Percentiles rank a stretch among this genome's conserved stretches.
Evolutionary conservation across 345 rosid genomes (phyloP).

Genomic region (Erysimum cheiranthoides): DNA sequence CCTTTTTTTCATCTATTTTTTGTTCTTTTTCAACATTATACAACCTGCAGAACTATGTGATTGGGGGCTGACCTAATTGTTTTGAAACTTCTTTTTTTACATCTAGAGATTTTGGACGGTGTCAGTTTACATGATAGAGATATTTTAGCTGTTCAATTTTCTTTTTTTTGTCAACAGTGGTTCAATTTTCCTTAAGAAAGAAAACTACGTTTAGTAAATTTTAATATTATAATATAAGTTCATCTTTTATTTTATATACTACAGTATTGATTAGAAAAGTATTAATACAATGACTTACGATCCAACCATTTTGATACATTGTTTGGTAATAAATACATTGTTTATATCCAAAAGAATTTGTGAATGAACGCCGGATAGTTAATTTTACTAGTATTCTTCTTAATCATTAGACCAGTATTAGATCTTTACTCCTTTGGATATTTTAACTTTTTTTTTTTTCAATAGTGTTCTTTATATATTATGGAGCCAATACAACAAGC

Average conservation of each 20-base stretch:
- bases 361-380: too few species aligned
- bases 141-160: neutral
- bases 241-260: too few species aligned
- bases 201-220: neutral
- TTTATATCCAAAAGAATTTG: too few species aligned
- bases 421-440: neutral
- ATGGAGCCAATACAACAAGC: too few species aligned
- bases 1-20: neutral
- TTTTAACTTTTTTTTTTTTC: too few species aligned
- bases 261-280: too few species aligned
- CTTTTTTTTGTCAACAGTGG: neutral
- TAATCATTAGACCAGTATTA: neutral
- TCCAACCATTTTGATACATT: too few species aligned
- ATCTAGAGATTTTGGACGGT: neutral
- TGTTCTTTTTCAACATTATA: constrained; percentile 20
- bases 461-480: too few species aligned
- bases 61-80: constrained; percentile 24
- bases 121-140: neutral
- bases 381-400: neutral
- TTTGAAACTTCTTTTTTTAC: neutral
- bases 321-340: too few species aligned
- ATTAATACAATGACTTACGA: too few species aligned
- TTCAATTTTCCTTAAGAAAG: neutral
- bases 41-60: constrained; percentile 15
- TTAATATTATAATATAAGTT: too few species aligned